phyloP scores from a whole-genome alignment of 768 basidiomycete genomes.

The Phanerochaete carnosa region DNA sequence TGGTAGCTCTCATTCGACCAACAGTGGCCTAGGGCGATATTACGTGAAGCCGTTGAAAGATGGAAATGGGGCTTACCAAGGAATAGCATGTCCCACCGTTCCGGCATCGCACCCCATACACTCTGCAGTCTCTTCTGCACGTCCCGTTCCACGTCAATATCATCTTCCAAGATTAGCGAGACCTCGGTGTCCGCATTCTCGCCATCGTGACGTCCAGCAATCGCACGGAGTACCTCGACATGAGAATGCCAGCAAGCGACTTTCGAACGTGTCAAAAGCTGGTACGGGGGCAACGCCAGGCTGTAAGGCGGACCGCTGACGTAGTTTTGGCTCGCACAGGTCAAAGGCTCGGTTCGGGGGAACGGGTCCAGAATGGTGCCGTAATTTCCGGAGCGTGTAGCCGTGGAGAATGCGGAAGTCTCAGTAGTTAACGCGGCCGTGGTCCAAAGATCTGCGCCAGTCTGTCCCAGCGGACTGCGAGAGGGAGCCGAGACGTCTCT shows the following conservation, averaged over 20 bases:
- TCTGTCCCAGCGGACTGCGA: background rate
- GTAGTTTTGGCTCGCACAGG: constrained; percentile 35
- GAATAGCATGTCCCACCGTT: constrained; percentile 71
- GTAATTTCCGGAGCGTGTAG: background rate
- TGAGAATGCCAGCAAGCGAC: constrained; percentile 77
- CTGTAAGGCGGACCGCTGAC: constrained; percentile 24
- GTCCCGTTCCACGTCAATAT: constrained; percentile 73
- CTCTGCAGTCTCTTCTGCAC: constrained; percentile 37
- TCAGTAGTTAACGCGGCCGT: background rate
- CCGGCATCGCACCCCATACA: constrained; percentile 53
- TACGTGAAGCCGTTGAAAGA: background rate
- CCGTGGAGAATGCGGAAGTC: background rate
- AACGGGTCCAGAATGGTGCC: background rate
- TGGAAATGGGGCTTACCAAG: constrained; percentile 43
- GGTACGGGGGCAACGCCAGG: constrained; percentile 39
- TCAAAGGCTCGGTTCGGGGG: constrained; percentile 24
- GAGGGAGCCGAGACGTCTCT: background rate
- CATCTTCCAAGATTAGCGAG: constrained; percentile 69
- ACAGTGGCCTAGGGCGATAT: constrained; percentile 57
- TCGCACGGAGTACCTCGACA: constrained; percentile 43
- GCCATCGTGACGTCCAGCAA: constrained; percentile 30
- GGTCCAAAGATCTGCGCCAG: background rate
- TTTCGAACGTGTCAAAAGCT: constrained; percentile 53
- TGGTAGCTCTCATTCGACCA: constrained; percentile 68
- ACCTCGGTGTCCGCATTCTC: constrained; percentile 25